A percentile compares a stretch with the other conserved stretches of the same genome.
Conservation (phyloP, 805 yeast species). For the Priceomyces haplophilus region DNA sequence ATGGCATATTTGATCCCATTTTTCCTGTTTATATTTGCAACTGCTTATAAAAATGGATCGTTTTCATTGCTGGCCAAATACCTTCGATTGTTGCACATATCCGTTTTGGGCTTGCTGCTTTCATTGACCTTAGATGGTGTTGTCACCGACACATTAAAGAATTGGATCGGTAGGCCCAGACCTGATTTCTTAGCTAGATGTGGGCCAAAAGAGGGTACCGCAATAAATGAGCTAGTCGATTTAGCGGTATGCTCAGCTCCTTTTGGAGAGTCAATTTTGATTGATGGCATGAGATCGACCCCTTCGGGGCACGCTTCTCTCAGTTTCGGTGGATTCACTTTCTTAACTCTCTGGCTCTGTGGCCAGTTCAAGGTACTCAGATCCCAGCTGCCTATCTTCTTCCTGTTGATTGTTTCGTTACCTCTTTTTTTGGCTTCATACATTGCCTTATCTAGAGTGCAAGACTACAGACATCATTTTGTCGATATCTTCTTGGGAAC, state of each 20-base stretch:
- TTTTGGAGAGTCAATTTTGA: slow-evolving; percentile 24
- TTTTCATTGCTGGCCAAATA: slow-evolving; percentile 2
- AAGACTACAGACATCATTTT: slow-evolving; percentile 38
- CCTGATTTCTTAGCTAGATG: slow-evolving; percentile 35
- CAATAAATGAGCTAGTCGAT: slow-evolving; percentile 21
- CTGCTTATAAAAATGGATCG: slow-evolving; percentile 1
- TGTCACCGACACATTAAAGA: slow-evolving; percentile 35
- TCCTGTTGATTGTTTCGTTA: slow-evolving; percentile 14
- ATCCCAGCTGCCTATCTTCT: slow-evolving; percentile 18
- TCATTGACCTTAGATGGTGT: slow-evolving; percentile 30
- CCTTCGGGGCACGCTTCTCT: slow-evolving; percentile 59
- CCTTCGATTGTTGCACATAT: slow-evolving; percentile 26
- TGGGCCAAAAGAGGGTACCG: slow-evolving; percentile 27
- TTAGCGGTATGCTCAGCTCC: slow-evolving; percentile 33
- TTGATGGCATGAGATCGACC: slow-evolving; percentile 54
- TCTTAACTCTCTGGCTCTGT: slow-evolving; percentile 45
- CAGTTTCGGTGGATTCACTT: slow-evolving; percentile 50
- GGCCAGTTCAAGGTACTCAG: slow-evolving; percentile 36
- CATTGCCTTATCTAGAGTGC: slow-evolving; percentile 33
- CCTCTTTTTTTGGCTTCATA: slow-evolving; percentile 29
- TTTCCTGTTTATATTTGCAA: slow-evolving; percentile 25
- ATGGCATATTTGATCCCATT: slow-evolving; percentile 28
- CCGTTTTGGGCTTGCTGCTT: slow-evolving; percentile 27
- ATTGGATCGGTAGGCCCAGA: slow-evolving; percentile 32
- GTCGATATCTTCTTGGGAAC: slow-evolving; percentile 34